phyloP scores from a whole-genome alignment of 148 eudicot species.

The Vaccinium darrowii region DNA sequence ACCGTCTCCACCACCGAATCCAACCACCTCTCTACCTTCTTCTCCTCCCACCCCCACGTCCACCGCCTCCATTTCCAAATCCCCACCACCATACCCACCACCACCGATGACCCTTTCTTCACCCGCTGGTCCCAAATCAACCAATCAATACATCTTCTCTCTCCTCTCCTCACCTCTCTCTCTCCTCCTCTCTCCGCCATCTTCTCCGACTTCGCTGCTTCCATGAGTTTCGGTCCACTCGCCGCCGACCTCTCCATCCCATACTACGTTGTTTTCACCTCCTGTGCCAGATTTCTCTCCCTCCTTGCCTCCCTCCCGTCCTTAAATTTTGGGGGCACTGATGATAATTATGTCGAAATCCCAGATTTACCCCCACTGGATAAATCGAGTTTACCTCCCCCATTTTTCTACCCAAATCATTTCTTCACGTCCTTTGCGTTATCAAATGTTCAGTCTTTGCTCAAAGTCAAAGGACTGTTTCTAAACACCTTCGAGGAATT shows the following conservation, averaged over 20 bases:
- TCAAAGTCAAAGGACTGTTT: slow-evolving; percentile 21
- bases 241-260: slow-evolving; percentile 24
- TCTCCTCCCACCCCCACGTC: slow-evolving; percentile 8
- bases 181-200: slow-evolving; percentile 44
- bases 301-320: slow-evolving; percentile 32
- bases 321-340: slow-evolving; percentile 6
- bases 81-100: slow-evolving; percentile 17
- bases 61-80: slow-evolving; percentile 33
- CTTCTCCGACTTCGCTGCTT: slow-evolving; percentile 35
- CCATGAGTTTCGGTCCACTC: slow-evolving; percentile 14
- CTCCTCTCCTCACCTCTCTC: slow-evolving; percentile 2
- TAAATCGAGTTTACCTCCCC: slow-evolving; percentile 40
- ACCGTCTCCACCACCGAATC: slow-evolving; percentile 48
- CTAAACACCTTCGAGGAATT: slow-evolving; percentile 32
- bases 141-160: background rate
- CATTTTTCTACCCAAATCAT: slow-evolving; percentile 30
- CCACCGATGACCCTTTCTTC: slow-evolving; percentile 38
- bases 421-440: slow-evolving; percentile 27
- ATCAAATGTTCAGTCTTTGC: slow-evolving; percentile 4
- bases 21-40: slow-evolving; percentile 32
- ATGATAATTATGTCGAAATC: slow-evolving; percentile 14
- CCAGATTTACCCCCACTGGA: slow-evolving; percentile 35
- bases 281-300: slow-evolving; percentile 41
- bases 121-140: background rate
- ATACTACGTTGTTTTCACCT: slow-evolving; percentile 27